Percentiles rank a stretch among this genome's conserved stretches.
phyloP scores from a whole-genome alignment of 805 yeast genomes.

The Candida tallmaniae region DNA sequence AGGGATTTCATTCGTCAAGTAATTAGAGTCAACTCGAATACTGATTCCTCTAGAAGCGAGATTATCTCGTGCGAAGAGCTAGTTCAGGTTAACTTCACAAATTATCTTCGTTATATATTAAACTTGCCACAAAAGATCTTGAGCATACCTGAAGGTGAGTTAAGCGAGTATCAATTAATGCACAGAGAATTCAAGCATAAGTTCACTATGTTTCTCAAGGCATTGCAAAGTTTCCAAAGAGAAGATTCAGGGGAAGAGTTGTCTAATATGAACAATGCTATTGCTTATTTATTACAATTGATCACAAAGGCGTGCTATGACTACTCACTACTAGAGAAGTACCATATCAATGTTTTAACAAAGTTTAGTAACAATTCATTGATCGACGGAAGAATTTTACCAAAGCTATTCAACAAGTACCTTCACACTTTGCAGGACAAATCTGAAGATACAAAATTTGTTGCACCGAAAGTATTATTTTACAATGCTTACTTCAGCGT shows the following conservation, averaged over 20 bases:
- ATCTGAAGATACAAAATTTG: slow-evolving; percentile 1
- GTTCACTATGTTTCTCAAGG: slow-evolving; percentile 23
- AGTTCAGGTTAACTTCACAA: slow-evolving; percentile 34
- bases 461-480: slow-evolving; percentile 27
- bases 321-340: slow-evolving; percentile 35
- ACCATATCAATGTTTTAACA: slow-evolving; percentile 31
- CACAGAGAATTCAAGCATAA: slow-evolving; percentile 27
- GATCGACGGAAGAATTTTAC: slow-evolving; percentile 22
- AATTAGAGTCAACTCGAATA: slow-evolving; percentile 13
- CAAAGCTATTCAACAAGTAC: slow-evolving; percentile 20
- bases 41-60: slow-evolving; percentile 6
- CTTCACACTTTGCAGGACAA: slow-evolving; percentile 11
- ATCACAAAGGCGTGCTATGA: slow-evolving; percentile 35
- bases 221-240: slow-evolving; percentile 20
- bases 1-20: slow-evolving; percentile 24
- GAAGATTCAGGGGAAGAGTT: slow-evolving; percentile 24
- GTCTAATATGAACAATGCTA: slow-evolving; percentile 11
- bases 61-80: slow-evolving; percentile 27
- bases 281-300: slow-evolving; percentile 22
- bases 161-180: slow-evolving; percentile 17
- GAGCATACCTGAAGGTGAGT: slow-evolving; percentile 9
- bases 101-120: slow-evolving; percentile 32
- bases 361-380: slow-evolving; percentile 30
- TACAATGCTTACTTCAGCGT: slow-evolving; percentile 30
- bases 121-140: slow-evolving; percentile 21